Evolutionary conservation across 2,329 filamentous ascomycete genomes (phyloP).

Genomic region (Nemania bipapillata): DNA sequence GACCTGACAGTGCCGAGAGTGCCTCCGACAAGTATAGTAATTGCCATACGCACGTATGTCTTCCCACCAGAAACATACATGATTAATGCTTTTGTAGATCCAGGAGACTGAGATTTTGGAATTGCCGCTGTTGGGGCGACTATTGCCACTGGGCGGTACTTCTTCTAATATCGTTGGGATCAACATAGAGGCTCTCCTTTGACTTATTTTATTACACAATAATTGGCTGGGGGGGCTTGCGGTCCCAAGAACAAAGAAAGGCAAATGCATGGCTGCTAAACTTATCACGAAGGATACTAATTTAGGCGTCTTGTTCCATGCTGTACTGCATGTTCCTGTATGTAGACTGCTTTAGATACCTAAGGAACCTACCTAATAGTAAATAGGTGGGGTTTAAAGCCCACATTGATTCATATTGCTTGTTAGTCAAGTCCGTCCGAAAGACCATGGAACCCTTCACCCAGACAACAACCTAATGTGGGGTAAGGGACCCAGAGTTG

Average conservation of each 20-base stretch:
- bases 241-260: not conserved
- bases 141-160: not conserved
- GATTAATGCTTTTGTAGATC: conserved; percentile 25
- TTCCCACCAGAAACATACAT: not conserved
- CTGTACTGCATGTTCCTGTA: not conserved
- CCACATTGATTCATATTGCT: conserved; percentile 17
- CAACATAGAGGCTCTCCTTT: not conserved
- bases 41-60: conserved; percentile 4
- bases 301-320: not conserved
- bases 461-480: conserved; percentile 18
- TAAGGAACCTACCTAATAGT: too few relatives aligned
- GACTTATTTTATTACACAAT: conserved; percentile 10
- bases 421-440: conserved; percentile 10
- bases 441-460: conserved; percentile 10
- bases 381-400: not conserved
- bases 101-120: not conserved
- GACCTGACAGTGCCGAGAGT: too few relatives aligned
- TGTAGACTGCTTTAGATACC: not conserved
- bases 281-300: conserved; percentile 4
- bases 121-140: not conserved
- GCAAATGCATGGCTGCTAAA: not conserved
- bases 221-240: conserved; percentile 13
- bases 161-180: not conserved
- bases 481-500: conserved; percentile 10
- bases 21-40: too few relatives aligned